Evolutionary conservation across 306 rosid species (phyloP).

Genomic region (Inga oerstediana): DNA sequence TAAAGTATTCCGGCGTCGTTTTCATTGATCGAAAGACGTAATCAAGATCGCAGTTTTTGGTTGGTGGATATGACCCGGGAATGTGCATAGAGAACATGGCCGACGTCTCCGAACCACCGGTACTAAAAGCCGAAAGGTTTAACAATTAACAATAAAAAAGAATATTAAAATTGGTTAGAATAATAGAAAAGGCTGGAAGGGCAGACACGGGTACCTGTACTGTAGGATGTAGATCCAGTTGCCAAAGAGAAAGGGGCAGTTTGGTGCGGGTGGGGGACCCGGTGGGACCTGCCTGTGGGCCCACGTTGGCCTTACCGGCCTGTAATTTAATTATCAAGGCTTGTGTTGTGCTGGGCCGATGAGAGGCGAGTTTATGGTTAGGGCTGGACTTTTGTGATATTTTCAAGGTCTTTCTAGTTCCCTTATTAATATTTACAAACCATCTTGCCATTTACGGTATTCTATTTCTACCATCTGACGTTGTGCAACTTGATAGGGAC

Average conservation of each 20-base stretch:
- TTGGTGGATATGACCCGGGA: background rate
- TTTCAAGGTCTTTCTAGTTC: too few relatives aligned
- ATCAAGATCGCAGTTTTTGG: background rate
- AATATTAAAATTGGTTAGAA: background rate
- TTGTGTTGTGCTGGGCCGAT: background rate
- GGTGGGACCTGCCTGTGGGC: background rate
- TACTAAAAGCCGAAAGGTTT: background rate
- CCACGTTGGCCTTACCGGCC: background rate
- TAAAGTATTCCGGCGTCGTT: background rate
- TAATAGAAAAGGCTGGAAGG: background rate
- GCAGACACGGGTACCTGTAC: background rate
- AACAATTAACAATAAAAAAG: too few relatives aligned
- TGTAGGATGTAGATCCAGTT: background rate
- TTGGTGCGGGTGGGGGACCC: too few relatives aligned
- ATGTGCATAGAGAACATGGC: background rate
- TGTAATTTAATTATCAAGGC: too few relatives aligned
- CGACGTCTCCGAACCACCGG: background rate
- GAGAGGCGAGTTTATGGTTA: background rate
- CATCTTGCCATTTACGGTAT: background rate
- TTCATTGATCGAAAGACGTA: background rate
- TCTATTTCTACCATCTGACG: background rate
- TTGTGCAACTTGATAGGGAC: background rate
- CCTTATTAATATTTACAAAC: too few relatives aligned
- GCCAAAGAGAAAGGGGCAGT: background rate
- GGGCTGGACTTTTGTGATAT: too few relatives aligned